These are phyloP conservation scores for Yamadazyma sp. DNA, from an alignment of 805 yeast genomes.

Conservation along the genomic window DNA sequence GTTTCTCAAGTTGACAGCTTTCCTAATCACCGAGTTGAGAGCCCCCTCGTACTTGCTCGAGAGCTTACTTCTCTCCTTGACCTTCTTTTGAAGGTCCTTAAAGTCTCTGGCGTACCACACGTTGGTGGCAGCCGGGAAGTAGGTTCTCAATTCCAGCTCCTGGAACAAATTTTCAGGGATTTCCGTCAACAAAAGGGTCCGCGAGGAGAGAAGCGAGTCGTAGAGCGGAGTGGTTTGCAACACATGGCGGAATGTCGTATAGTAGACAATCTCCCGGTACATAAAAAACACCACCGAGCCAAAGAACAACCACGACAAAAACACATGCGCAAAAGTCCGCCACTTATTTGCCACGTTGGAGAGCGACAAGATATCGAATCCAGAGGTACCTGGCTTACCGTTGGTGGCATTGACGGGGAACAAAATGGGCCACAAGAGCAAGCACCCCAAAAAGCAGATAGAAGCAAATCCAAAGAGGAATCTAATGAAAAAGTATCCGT, in stretches of 20 bases:
- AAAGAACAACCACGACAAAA: slow-evolving; percentile 71
- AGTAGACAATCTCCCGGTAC: slow-evolving; percentile 72
- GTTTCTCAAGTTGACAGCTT: slow-evolving; percentile 55
- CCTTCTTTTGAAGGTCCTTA: slow-evolving; percentile 52
- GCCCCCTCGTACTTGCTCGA: slow-evolving; percentile 63
- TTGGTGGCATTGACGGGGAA: slow-evolving; percentile 76
- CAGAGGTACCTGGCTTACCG: slow-evolving; percentile 48
- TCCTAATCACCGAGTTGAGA: slow-evolving; percentile 57
- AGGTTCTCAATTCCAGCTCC: slow-evolving; percentile 51
- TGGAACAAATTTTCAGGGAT: slow-evolving; percentile 49
- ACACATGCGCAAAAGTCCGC: slow-evolving; percentile 72
- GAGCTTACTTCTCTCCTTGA: slow-evolving; percentile 63
- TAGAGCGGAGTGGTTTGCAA: slow-evolving; percentile 71
- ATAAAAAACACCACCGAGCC: slow-evolving; percentile 64
- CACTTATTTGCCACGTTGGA: slow-evolving; percentile 63
- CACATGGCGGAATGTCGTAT: slow-evolving; percentile 70
- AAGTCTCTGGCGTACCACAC: slow-evolving; percentile 67
- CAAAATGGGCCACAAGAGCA: slow-evolving; percentile 64
- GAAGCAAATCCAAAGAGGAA: slow-evolving; percentile 56
- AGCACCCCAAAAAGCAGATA: slow-evolving; percentile 52
- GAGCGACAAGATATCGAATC: slow-evolving; percentile 65
- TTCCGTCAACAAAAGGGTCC: slow-evolving; percentile 73
- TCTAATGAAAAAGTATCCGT: slow-evolving; percentile 74
- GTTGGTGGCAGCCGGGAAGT: slow-evolving; percentile 62
- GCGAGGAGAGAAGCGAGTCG: slow-evolving; percentile 65